These are phyloP conservation scores for Amanita thiersii DNA, from an alignment of 768 basidiomycete genomes.

Conservation along the genomic window DNA sequence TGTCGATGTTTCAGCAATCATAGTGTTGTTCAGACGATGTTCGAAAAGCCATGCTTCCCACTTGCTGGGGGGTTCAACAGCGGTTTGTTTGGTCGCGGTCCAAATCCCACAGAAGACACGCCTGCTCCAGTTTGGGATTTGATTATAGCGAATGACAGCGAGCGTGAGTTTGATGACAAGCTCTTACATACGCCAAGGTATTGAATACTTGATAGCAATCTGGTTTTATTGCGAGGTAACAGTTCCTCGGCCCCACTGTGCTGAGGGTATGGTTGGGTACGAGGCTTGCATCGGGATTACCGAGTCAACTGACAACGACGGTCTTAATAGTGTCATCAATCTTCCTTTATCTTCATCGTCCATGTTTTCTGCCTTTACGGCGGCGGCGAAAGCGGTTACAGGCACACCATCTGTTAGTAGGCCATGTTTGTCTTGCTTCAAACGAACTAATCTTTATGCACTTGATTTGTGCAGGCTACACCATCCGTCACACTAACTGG, in stretches of 20 bases:
- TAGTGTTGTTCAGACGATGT: constrained; percentile 29
- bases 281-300: constrained; percentile 7
- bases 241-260: constrained; percentile 27
- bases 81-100: constrained; percentile 18
- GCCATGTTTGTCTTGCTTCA: constrained; percentile 11
- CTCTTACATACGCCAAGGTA: constrained; percentile 3
- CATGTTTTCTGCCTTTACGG: constrained; percentile 17
- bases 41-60: constrained; percentile 28
- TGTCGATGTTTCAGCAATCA: constrained; percentile 27
- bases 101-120: constrained; percentile 13
- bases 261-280: constrained; percentile 32
- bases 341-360: constrained; percentile 21
- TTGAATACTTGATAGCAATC: constrained; percentile 15
- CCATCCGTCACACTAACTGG: constrained; percentile 19
- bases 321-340: constrained; percentile 24
- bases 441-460: not conserved
- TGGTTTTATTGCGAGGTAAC: constrained; percentile 30
- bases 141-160: constrained; percentile 22
- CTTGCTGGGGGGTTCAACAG: constrained; percentile 33
- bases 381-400: constrained; percentile 22
- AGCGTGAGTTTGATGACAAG: constrained; percentile 15
- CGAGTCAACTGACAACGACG: not conserved
- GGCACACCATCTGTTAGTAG: constrained; percentile 16
- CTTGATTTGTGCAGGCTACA: not conserved
- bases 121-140: constrained; percentile 24